Evolutionary conservation across 768 basidiomycete species (phyloP).

Genomic region (Suillus brevipes): DNA sequence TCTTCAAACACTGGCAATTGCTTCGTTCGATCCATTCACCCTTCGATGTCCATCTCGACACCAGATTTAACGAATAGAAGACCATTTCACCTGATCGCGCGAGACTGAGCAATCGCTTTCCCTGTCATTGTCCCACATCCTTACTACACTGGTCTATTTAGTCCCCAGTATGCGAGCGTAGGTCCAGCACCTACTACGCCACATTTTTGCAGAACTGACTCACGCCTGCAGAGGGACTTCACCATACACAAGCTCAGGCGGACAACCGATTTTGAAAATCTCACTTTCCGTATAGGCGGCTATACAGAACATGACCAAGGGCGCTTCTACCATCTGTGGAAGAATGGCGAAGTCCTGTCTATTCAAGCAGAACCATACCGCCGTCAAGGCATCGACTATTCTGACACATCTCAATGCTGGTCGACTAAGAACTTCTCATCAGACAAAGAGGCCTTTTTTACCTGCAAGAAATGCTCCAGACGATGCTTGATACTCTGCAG

Average conservation of each 20-base stretch:
- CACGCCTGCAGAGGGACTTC: slow-evolving; percentile 16
- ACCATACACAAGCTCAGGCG: slow-evolving; percentile 23
- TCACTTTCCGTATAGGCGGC: slow-evolving; percentile 23
- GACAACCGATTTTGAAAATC: slow-evolving; percentile 24
- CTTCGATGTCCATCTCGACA: no score
- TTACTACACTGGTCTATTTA: no score
- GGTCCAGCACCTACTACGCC: slow-evolving; percentile 19
- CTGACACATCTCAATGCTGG: background rate
- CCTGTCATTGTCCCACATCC: no score
- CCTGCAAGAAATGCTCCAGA: slow-evolving; percentile 32
- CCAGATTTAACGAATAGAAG: no score
- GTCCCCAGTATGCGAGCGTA: slow-evolving; percentile 22
- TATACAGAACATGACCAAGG: slow-evolving; percentile 13
- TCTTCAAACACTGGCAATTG: no score
- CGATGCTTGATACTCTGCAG: slow-evolving; percentile 32
- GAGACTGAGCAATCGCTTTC: no score
- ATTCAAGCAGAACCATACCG: slow-evolving; percentile 34
- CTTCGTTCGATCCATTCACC: no score
- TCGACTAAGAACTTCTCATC: slow-evolving; percentile 6
- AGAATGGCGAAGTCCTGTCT: slow-evolving; percentile 29
- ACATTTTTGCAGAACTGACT: background rate
- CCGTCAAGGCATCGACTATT: slow-evolving; percentile 14
- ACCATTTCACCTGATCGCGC: no score
- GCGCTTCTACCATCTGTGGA: slow-evolving; percentile 30
- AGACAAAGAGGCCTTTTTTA: slow-evolving; percentile 25